A percentile compares a stretch with the other conserved stretches of the same genome.
These are phyloP conservation scores for Chaetomiaceae sp. DNA, from an alignment of 2,329 filamentous ascomycete species.

Conservation along the genomic window DNA sequence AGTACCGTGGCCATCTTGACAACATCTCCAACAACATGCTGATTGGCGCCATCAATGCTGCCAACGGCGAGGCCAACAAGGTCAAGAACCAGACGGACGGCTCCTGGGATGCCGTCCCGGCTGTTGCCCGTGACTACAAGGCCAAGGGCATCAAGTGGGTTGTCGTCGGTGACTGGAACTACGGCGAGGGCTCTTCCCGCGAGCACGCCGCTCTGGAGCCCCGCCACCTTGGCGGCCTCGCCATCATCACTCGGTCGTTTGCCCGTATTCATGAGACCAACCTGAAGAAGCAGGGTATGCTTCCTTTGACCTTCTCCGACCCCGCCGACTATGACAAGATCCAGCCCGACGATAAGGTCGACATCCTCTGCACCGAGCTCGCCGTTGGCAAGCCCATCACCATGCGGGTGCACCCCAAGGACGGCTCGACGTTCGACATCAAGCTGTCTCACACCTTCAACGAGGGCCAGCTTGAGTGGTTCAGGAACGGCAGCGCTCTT, in stretches of 20 bases:
- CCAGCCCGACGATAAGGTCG: constrained; percentile 83
- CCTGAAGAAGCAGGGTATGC: constrained; percentile 99
- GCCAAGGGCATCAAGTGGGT: constrained; percentile 94
- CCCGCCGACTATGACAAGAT: constrained; percentile 98
- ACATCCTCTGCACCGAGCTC: constrained; percentile 83
- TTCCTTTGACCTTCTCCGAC: constrained; percentile 91
- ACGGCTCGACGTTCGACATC: constrained; percentile 74
- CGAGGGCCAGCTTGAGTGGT: constrained; percentile 96
- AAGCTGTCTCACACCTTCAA: constrained; percentile 96
- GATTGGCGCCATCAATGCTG: constrained; percentile 93
- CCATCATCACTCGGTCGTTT: constrained; percentile 92
- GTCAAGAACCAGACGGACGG: constrained; percentile 85
- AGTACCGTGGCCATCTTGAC: constrained; percentile 97
- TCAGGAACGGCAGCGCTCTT: constrained; percentile 93
- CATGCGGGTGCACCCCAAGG: constrained; percentile 85
- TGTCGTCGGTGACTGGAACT: constrained; percentile 99
- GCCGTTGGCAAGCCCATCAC: constrained; percentile 90
- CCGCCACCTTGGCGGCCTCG: constrained; percentile 91
- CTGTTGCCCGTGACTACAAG: constrained; percentile 97
- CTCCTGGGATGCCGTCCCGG: constrained; percentile 83
- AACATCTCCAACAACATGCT: constrained; percentile 99
- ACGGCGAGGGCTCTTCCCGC: constrained; percentile 94
- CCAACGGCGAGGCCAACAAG: constrained; percentile 97
- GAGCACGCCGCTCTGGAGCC: constrained; percentile 98
- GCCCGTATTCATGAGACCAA: constrained; percentile 99